A percentile compares a stretch with the other conserved stretches of the same genome.
Conservation (phyloP, 345 rosid species). For the Ceriops decandra region DNA sequence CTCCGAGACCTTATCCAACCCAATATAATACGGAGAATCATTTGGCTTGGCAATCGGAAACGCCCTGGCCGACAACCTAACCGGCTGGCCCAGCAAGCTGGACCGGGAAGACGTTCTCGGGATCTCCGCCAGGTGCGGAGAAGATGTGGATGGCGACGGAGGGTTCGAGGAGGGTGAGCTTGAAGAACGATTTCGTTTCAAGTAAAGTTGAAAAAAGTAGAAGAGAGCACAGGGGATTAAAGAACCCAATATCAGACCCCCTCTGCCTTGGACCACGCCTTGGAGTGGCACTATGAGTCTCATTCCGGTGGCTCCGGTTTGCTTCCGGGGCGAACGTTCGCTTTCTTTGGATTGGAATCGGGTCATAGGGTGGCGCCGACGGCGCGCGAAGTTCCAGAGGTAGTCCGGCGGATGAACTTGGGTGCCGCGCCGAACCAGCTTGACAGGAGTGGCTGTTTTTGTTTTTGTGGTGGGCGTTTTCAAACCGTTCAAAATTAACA, state of each 20-base stretch:
- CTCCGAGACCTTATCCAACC: conserved; percentile 50
- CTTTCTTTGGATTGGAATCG: conserved; percentile 13
- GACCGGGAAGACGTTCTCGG: conserved; percentile 57
- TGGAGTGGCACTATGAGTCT: conserved; percentile 79
- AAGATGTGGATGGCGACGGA: conserved; percentile 42
- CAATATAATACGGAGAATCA: conserved; percentile 68
- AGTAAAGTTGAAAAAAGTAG: conserved; percentile 67
- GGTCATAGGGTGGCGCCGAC: conserved; percentile 23
- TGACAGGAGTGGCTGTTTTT: background rate
- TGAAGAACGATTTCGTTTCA: conserved; percentile 59
- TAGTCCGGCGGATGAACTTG: background rate
- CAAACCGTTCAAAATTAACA: too few relatives aligned
- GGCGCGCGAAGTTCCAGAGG: conserved; percentile 9
- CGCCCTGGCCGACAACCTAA: conserved; percentile 55
- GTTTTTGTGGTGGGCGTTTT: too few relatives aligned
- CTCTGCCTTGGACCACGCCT: conserved; percentile 77
- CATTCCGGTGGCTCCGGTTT: conserved; percentile 43
- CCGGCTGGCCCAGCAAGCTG: conserved; percentile 45
- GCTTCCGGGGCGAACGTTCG: conserved; percentile 6
- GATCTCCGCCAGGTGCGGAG: conserved; percentile 42
- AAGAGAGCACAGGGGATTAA: conserved; percentile 85
- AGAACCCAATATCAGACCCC: conserved; percentile 74
- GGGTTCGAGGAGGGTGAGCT: conserved; percentile 25
- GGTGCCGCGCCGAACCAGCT: background rate
- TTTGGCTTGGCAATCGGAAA: conserved; percentile 48